Evolutionary conservation across 108 stramenopile genomes (phyloP).

Genomic region (Pseudonitzschia pungens): DNA sequence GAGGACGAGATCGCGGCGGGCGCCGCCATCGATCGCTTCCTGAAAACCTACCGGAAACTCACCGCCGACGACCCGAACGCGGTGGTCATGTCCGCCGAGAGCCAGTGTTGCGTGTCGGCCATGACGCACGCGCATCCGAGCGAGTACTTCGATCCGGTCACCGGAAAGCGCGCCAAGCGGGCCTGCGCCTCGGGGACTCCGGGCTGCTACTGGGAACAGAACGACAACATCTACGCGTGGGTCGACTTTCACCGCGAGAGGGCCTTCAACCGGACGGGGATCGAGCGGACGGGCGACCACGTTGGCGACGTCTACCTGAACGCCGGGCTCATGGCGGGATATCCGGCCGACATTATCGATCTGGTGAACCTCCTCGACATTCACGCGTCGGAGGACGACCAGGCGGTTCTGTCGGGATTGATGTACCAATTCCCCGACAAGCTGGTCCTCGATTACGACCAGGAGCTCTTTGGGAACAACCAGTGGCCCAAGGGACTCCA

Average conservation of each 20-base stretch:
- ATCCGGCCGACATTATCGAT: slow-evolving; percentile 18
- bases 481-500: slow-evolving; percentile 22
- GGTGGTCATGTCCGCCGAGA: slow-evolving; percentile 21
- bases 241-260: background rate
- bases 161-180: background rate
- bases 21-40: slow-evolving; percentile 2
- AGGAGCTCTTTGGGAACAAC: slow-evolving; percentile 25
- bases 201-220: slow-evolving; percentile 7
- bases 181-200: slow-evolving; percentile 11
- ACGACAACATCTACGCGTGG: slow-evolving; percentile 14
- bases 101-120: slow-evolving; percentile 24
- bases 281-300: background rate
- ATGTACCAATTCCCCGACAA: slow-evolving; percentile 14
- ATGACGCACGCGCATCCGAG: slow-evolving; percentile 18
- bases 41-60: background rate
- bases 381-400: slow-evolving; percentile 19
- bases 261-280: slow-evolving; percentile 16
- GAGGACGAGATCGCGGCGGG: background rate
- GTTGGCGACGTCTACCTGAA: slow-evolving; percentile 9
- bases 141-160: slow-evolving; percentile 16
- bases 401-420: slow-evolving; percentile 22
- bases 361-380: slow-evolving; percentile 14
- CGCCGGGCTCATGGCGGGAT: slow-evolving; percentile 21
- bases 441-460: slow-evolving; percentile 22
- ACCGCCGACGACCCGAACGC: slow-evolving; percentile 6